A percentile compares a stretch with the other conserved stretches of the same genome.
phyloP scores from a whole-genome alignment of 225 moss, liverwort and hornwort species.

The Straminergon stramineum region DNA sequence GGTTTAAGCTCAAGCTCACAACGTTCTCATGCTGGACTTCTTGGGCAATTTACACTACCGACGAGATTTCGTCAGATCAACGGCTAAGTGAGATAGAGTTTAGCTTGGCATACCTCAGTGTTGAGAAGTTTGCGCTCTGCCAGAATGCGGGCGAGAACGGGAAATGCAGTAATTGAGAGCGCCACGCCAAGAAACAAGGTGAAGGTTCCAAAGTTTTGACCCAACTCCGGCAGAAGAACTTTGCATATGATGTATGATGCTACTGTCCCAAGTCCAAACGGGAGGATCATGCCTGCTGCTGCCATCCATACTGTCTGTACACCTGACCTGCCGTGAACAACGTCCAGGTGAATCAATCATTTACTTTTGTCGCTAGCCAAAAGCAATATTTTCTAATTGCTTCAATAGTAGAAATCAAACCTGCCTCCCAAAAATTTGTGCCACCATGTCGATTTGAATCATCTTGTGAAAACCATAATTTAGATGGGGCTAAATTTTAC shows the following conservation, averaged over 20 bases:
- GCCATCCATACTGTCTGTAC: slow-evolving; percentile 38
- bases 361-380: background rate
- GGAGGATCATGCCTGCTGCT: slow-evolving; percentile 57
- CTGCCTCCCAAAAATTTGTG: background rate
- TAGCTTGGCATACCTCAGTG: slow-evolving; percentile 29
- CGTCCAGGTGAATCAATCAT: background rate
- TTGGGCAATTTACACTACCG: background rate
- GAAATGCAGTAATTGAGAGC: slow-evolving; percentile 73
- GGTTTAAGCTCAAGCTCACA: background rate
- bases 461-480: no score
- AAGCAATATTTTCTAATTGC: background rate
- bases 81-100: background rate
- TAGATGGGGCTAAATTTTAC: background rate
- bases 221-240: background rate
- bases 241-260: slow-evolving; percentile 20
- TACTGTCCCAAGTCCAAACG: slow-evolving; percentile 44
- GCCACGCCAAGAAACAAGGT: slow-evolving; percentile 63
- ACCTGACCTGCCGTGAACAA: slow-evolving; percentile 35
- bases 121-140: slow-evolving; percentile 65
- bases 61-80: background rate
- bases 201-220: slow-evolving; percentile 31
- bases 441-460: background rate
- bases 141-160: slow-evolving; percentile 73
- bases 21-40: background rate
- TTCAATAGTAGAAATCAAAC: background rate